A percentile compares a stretch with the other conserved stretches of the same genome.
These are phyloP conservation scores for Fomitopsis serialis DNA, from an alignment of 768 basidiomycete genomes.

Conservation along the genomic window DNA sequence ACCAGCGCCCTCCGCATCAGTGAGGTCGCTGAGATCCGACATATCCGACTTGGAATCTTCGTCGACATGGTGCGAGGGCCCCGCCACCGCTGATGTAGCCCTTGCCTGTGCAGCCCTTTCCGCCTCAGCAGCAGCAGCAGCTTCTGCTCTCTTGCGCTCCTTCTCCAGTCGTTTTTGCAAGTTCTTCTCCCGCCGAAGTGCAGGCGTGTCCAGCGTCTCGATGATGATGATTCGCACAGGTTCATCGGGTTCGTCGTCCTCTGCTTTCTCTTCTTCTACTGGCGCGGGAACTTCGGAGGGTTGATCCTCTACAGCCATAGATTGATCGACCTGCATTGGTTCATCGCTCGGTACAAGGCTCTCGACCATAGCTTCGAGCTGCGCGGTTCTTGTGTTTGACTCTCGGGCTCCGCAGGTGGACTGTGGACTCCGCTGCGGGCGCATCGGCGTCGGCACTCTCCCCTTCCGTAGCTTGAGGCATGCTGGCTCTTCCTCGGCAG, in stretches of 20 bases:
- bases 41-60: constrained; percentile 8
- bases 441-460: background rate
- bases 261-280: background rate
- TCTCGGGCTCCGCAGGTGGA: no score
- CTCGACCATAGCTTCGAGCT: no score
- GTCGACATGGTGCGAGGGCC: background rate
- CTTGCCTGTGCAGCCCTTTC: no score
- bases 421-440: no score
- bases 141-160: constrained; percentile 9
- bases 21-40: constrained; percentile 12
- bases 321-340: constrained; percentile 10
- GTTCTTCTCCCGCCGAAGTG: constrained; percentile 55
- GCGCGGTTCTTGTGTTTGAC: no score
- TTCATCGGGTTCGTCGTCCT: background rate
- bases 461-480: background rate
- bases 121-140: no score
- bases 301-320: background rate
- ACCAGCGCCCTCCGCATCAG: background rate
- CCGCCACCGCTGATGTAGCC: background rate
- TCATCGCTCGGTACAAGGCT: background rate
- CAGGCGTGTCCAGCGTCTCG: constrained; percentile 70
- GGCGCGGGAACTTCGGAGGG: background rate
- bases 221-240: constrained; percentile 42
- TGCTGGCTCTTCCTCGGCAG: constrained; percentile 1
- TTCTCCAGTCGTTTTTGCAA: constrained; percentile 39